A percentile compares a stretch with the other conserved stretches of the same genome.
phyloP scores from a whole-genome alignment of 257 asterid species.

The Solanum ahanhuiri region DNA sequence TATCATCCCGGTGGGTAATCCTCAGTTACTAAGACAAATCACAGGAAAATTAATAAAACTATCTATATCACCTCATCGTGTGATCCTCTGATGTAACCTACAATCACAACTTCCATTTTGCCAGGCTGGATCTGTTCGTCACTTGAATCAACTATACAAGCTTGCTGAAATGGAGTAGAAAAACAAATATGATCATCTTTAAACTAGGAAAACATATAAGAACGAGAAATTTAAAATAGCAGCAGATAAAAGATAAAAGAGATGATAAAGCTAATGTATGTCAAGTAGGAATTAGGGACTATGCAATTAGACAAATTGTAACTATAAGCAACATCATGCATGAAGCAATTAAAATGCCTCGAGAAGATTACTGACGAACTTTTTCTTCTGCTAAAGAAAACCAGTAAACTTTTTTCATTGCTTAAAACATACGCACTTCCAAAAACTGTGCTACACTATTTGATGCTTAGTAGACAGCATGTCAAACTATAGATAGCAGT shows the following conservation, averaged over 20 bases:
- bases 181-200: neutral
- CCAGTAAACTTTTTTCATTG: neutral
- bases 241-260: neutral
- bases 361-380: neutral
- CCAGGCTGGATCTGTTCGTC: constrained; percentile 14
- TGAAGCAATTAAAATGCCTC: neutral
- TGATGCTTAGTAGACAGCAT: neutral
- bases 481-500: neutral
- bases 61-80: constrained; percentile 26
- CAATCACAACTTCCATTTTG: constrained; percentile 45
- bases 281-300: neutral
- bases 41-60: neutral
- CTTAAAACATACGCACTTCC: neutral
- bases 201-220: neutral
- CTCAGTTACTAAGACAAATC: neutral
- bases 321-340: neutral
- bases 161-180: constrained; percentile 32
- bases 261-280: neutral
- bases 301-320: neutral
- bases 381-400: neutral
- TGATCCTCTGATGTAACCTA: constrained; percentile 59
- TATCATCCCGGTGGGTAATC: neutral
- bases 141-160: constrained; percentile 23
- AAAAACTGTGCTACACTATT: neutral
- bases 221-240: neutral